Base-by-base conservation (phyloP, 768 basidiomycete genomes). In the Naganishia vaughanmartiniae region DNA sequence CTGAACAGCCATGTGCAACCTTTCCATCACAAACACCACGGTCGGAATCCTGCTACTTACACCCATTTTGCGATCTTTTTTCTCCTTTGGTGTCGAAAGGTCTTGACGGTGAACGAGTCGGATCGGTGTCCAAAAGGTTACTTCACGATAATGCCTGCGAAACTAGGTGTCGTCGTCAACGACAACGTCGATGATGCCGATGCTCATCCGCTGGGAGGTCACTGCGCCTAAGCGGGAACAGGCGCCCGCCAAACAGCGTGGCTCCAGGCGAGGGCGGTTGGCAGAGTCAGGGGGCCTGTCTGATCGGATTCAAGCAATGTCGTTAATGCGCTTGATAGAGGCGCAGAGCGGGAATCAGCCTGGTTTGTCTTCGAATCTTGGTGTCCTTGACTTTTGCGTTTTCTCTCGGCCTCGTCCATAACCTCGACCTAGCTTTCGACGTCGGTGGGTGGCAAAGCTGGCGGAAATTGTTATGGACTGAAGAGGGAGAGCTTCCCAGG, bases 91-190 rank as follows among this genome's bases (percentile, higher is more conserved):
- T 63, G 60, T 63, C 60, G 60, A 63, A 63, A 63, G 60, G 60
- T 63, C 60, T 63, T 63, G 60, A 63, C 60, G 60, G 60, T 63
- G 60, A 63, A 63, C 60, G 60, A 63, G 60, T 63, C 60, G 60
- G 60, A 63, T 63, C 60, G 60, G 60, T 63, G 60, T 63, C 60
- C 39, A 63, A 63, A 36, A 63, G 33, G 36, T 63, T 45, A n/a
- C 36, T 63, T 45, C 6, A 36, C 24, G 39, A 24, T 26, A 30
- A 30, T 33, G 55, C 31, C 15, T 39, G 48, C 48, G 48, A 26
- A n/a, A 51, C 48, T n/a, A 51, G 57, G 34, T 58, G 34, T 36
- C 57, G 24, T 2, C 57, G 42, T 11, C 42, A 15, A 63, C 42
- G 36, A 5, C 60, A 24, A 28, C 39, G 60, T 63, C 60, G 60